Percentiles rank a stretch among this genome's conserved stretches.
phyloP scores from a whole-genome alignment of 2,329 filamentous ascomycete genomes.

The Acarospora socialis region DNA sequence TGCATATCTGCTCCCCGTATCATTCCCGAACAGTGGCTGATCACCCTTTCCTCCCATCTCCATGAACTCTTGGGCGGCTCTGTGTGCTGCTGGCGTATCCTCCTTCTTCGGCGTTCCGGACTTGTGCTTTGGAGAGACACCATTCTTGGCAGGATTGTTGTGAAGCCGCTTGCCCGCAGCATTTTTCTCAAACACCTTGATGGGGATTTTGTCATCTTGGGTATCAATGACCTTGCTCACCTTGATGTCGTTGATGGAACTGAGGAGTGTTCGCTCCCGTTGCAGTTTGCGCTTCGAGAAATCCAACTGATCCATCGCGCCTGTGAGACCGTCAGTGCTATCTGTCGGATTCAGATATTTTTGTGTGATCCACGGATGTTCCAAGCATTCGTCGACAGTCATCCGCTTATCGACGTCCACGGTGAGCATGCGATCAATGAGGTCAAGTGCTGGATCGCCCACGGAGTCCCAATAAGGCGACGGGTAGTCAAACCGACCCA shows the following conservation, averaged over 20 bases:
- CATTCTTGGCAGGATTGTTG: slow-evolving; percentile 24
- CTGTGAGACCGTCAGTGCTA: slow-evolving; percentile 83
- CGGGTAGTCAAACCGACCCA: slow-evolving; percentile 82
- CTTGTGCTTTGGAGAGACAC: slow-evolving; percentile 8
- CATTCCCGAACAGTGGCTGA: slow-evolving; percentile 57
- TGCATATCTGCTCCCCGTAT: slow-evolving; percentile 30
- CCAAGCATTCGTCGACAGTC: slow-evolving; percentile 77
- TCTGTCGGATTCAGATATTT: slow-evolving; percentile 51
- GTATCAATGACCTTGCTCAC: slow-evolving; percentile 45
- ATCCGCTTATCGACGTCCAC: slow-evolving; percentile 73
- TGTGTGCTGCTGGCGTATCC: slow-evolving; percentile 49
- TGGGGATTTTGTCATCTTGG: slow-evolving; percentile 39
- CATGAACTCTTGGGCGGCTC: slow-evolving; percentile 63
- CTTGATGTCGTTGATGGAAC: slow-evolving; percentile 63
- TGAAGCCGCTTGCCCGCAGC: slow-evolving; percentile 32
- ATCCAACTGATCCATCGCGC: slow-evolving; percentile 68
- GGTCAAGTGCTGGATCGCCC: slow-evolving; percentile 72
- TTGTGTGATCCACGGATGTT: slow-evolving; percentile 77
- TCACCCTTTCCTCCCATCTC: slow-evolving; percentile 78
- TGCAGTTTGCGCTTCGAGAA: slow-evolving; percentile 67
- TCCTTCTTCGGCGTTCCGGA: slow-evolving; percentile 38
- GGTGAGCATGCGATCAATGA: slow-evolving; percentile 90
- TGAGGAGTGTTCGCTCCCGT: slow-evolving; percentile 74
- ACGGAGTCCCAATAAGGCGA: slow-evolving; percentile 92
- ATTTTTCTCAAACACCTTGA: slow-evolving; percentile 69